phyloP scores from a whole-genome alignment of 176 grass and related monocot species.

The Musa schizocarpa region DNA sequence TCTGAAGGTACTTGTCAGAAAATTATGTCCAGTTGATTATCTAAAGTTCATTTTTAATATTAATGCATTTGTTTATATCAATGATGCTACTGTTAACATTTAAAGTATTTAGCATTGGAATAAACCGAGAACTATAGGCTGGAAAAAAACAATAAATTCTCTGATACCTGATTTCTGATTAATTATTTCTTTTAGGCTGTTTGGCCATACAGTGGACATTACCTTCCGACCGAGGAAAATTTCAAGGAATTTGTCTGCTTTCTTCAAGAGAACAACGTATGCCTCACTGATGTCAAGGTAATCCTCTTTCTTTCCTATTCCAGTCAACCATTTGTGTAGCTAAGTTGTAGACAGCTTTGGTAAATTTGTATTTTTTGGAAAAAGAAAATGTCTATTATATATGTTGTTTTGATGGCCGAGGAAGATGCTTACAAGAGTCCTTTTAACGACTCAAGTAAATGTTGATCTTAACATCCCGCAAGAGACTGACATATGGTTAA shows the following conservation, averaged over 20 bases:
- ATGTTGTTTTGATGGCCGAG: too few relatives aligned
- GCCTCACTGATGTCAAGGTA: slow-evolving; percentile 14
- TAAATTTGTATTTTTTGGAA: too few relatives aligned
- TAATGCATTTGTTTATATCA: not conserved
- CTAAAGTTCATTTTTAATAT: not conserved
- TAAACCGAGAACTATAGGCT: not conserved
- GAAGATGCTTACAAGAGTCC: too few relatives aligned
- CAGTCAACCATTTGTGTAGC: not conserved
- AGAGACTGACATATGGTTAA: not conserved
- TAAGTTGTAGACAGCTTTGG: too few relatives aligned
- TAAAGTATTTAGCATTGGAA: too few relatives aligned
- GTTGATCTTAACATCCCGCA: too few relatives aligned
- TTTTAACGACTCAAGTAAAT: too few relatives aligned
- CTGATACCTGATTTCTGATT: not conserved
- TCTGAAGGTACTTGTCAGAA: slow-evolving; percentile 36
- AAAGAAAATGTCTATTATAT: too few relatives aligned
- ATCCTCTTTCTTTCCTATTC: not conserved
- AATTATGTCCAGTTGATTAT: not conserved
- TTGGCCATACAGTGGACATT: slow-evolving; percentile 21
- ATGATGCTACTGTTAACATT: not conserved
- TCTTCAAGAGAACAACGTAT: slow-evolving; percentile 9
- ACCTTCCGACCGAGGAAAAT: slow-evolving; percentile 17
- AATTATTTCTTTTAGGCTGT: slow-evolving; percentile 1
- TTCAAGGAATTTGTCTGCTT: slow-evolving; percentile 15
- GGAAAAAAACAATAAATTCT: too few relatives aligned